Conservation (phyloP, 192 early-diverging fungal species). For the Coemansia sp. region DNA sequence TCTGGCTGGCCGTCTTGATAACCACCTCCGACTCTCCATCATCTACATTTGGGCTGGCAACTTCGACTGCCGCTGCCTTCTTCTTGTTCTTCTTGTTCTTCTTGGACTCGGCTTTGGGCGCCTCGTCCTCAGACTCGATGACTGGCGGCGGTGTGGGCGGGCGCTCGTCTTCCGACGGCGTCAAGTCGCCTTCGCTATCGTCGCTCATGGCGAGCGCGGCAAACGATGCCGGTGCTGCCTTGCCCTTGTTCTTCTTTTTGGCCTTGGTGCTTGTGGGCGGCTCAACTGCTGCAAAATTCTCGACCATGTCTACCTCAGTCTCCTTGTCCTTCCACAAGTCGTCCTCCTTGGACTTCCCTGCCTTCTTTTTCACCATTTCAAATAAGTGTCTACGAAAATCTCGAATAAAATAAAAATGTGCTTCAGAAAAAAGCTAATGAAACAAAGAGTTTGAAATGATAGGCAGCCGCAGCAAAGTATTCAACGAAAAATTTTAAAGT, state of each 20-base stretch:
- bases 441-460: background rate
- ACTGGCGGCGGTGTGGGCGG: slow-evolving; percentile 10
- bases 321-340: slow-evolving; percentile 8
- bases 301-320: slow-evolving; percentile 5
- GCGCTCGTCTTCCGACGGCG: slow-evolving; percentile 19
- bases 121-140: slow-evolving; percentile 10
- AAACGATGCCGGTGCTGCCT: slow-evolving; percentile 14
- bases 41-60: slow-evolving; percentile 8
- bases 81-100: slow-evolving; percentile 42
- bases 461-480: background rate
- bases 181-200: slow-evolving; percentile 47
- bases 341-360: slow-evolving; percentile 11
- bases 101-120: slow-evolving; percentile 15
- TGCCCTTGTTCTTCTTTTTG: slow-evolving; percentile 32
- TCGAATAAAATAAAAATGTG: slow-evolving; percentile 10
- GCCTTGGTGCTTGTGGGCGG: slow-evolving; percentile 14
- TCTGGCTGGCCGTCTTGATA: slow-evolving; percentile 56
- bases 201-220: slow-evolving; percentile 33
- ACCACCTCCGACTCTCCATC: slow-evolving; percentile 52
- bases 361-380: slow-evolving; percentile 27
- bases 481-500: background rate
- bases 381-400: background rate
- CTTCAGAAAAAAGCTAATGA: background rate
- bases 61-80: slow-evolving; percentile 5
- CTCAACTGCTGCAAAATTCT: slow-evolving; percentile 2